phyloP scores from a whole-genome alignment of 352 stramenopile genomes.

The Pythium plurisporium region DNA sequence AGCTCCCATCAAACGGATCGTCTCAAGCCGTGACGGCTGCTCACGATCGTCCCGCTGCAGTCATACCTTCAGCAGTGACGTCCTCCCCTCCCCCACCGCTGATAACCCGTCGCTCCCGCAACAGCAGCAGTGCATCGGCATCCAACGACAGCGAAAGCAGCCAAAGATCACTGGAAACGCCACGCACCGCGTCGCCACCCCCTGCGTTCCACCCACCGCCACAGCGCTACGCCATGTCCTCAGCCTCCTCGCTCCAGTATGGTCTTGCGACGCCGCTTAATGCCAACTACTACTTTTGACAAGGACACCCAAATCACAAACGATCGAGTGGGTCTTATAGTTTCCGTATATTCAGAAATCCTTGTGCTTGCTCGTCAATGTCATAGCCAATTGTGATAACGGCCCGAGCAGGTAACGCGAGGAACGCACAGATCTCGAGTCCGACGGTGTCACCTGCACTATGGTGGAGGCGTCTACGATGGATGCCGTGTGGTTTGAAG shows the following conservation, averaged over 20 bases:
- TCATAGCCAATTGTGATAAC: constrained; percentile 54
- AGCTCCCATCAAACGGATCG: too few species aligned
- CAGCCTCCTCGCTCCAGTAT: constrained; percentile 1
- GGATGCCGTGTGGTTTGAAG: neutral
- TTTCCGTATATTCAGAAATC: constrained; percentile 71
- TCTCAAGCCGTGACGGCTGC: too few species aligned
- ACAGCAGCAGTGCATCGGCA: constrained; percentile 9
- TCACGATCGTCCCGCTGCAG: too few species aligned
- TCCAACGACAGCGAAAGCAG: constrained; percentile 5
- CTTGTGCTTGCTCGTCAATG: constrained; percentile 62
- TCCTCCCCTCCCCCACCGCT: neutral
- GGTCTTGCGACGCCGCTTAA: constrained; percentile 17
- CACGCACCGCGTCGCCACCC: neutral
- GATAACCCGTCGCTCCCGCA: constrained; percentile 6
- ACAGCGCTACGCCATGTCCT: constrained; percentile 4
- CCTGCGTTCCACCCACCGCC: neutral
- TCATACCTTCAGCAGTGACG: neutral
- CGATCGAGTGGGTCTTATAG: too few species aligned
- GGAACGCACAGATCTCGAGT: constrained; percentile 43
- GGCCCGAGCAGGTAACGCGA: constrained; percentile 50
- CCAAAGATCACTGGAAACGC: constrained; percentile 15
- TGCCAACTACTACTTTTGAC: constrained; percentile 25
- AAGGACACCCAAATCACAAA: neutral
- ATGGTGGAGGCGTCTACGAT: constrained; percentile 38
- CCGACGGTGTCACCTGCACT: constrained; percentile 55